Conservation (phyloP, 805 yeast species). For the Isabelozyma rhagii region DNA sequence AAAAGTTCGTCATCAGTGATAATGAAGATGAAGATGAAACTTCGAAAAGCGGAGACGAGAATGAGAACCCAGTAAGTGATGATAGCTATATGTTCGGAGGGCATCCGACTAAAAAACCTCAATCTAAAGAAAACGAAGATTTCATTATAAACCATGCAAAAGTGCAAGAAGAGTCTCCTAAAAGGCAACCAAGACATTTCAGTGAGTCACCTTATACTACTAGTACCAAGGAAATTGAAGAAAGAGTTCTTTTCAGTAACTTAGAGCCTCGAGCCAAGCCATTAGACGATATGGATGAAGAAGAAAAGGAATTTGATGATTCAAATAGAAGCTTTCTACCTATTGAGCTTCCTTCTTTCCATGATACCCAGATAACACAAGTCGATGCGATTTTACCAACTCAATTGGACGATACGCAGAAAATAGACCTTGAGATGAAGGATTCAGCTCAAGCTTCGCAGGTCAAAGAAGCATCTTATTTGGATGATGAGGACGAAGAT, state of each 20-base stretch:
- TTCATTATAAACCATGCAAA: neutral
- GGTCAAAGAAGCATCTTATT: neutral
- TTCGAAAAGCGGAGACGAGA: slow-evolving; percentile 2
- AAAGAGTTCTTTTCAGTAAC: slow-evolving; percentile 20
- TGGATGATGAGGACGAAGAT: slow-evolving; percentile 19
- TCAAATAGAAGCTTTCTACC: neutral
- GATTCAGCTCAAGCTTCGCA: neutral
- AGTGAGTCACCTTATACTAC: neutral
- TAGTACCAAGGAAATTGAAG: slow-evolving; percentile 2
- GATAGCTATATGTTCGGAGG: slow-evolving; percentile 30
- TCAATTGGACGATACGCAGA: slow-evolving; percentile 11
- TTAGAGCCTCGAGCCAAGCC: slow-evolving; percentile 19
- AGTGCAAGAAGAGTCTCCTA: slow-evolving; percentile 2
- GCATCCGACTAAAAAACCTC: neutral
- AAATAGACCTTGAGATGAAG: neutral
- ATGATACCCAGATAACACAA: slow-evolving; percentile 15
- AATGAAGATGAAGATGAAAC: slow-evolving; percentile 13
- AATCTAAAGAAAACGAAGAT: neutral
- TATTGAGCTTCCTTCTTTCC: slow-evolving; percentile 19
- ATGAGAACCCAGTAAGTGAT: slow-evolving; percentile 11
- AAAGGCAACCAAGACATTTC: neutral
- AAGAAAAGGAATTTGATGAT: neutral
- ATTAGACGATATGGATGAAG: neutral
- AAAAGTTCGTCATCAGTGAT: slow-evolving; percentile 4
- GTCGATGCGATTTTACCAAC: slow-evolving; percentile 9